Percentiles rank a stretch among this genome's conserved stretches.
These are phyloP conservation scores for Lagenidium sp. DNA, from an alignment of 352 stramenopile genomes.

Conservation along the genomic window DNA sequence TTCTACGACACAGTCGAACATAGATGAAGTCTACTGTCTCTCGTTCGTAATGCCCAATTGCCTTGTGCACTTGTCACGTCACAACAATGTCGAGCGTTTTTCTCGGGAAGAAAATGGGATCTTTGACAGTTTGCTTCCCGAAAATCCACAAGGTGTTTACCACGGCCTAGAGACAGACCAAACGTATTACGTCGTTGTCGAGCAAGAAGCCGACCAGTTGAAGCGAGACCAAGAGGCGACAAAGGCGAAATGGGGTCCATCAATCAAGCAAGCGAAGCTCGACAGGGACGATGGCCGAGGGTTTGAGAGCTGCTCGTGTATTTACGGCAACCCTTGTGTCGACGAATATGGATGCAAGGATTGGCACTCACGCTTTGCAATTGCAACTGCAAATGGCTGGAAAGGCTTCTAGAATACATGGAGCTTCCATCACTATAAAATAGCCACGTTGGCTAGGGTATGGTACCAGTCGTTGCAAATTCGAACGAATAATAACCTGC, in stretches of 20 bases:
- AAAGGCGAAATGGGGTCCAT: conserved; percentile 34
- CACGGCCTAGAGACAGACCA: conserved; percentile 48
- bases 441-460: too few relatives aligned
- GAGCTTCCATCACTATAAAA: too few relatives aligned
- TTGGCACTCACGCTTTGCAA: conserved; percentile 75
- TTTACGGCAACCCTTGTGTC: conserved; percentile 87
- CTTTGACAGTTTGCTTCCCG: conserved; percentile 46
- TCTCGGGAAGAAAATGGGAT: conserved; percentile 32
- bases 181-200: conserved; percentile 80
- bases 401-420: conserved; percentile 82
- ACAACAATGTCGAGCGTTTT: conserved; percentile 42
- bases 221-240: conserved; percentile 50
- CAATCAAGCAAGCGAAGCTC: conserved; percentile 19
- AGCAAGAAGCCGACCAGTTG: conserved; percentile 69
- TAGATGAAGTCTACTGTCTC: conserved; percentile 85
- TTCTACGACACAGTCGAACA: conserved; percentile 53
- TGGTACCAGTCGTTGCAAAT: not conserved
- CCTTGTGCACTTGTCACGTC: conserved; percentile 52
- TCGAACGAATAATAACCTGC: too few relatives aligned
- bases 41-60: conserved; percentile 88
- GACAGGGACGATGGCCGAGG: conserved; percentile 48
- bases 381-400: conserved; percentile 85
- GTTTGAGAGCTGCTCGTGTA: conserved; percentile 82
- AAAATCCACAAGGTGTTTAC: conserved; percentile 69
- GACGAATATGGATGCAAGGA: conserved; percentile 88